Base-by-base conservation (phyloP, 345 rosid species). In the Conringia planisiliqua region DNA sequence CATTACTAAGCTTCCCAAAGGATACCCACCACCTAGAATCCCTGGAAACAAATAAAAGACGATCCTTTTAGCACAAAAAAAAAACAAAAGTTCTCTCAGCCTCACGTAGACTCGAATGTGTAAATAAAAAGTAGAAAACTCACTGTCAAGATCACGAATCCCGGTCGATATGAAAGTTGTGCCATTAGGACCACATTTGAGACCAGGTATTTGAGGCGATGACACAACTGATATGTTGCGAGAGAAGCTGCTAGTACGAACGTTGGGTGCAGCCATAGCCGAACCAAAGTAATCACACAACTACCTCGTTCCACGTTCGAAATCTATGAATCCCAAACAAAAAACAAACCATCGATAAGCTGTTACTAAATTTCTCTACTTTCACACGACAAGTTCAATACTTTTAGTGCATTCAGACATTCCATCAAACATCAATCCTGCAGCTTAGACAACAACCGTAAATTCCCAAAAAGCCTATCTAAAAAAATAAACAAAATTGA, bases 141-240 rank as follows among this genome's bases (percentile, higher is more conserved):
- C 82, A 92, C 98, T 88, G 83, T 92, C 99, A 66, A 95, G 96
- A 75, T 92, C 96, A 20, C 92, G 87, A 71, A 95, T 86, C 30
- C 99, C 97, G 3, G 97, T 84, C 0, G 97, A 91, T 24, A 90
- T 65, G 36, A 88, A 84, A 66, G 82, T 78, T 18, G 88, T 87
- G 85, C 90, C 96, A 70, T 89, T 92, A 48, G 99, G 96, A 68
- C 98, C 97, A 27, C 81, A 75, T 77, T 90, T 92, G 76, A 92
- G 76, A 66, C 97, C 97, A 22, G 94, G 94, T 50, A 62, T 52
- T 56, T 77, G 88, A 51, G 85, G 48, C 0, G 88, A 50, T 36
- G 86, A 59, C 29, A 72, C 81, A 50, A 83, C 63, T 0, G 85
- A 61, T 42, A 84, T 5, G 80, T 86, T 90, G 66, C 96, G 91